Percentiles rank a stretch among this genome's conserved stretches.
Conservation (phyloP, 2,329 filamentous ascomycete species). For the Tricladium varicosporioides region DNA sequence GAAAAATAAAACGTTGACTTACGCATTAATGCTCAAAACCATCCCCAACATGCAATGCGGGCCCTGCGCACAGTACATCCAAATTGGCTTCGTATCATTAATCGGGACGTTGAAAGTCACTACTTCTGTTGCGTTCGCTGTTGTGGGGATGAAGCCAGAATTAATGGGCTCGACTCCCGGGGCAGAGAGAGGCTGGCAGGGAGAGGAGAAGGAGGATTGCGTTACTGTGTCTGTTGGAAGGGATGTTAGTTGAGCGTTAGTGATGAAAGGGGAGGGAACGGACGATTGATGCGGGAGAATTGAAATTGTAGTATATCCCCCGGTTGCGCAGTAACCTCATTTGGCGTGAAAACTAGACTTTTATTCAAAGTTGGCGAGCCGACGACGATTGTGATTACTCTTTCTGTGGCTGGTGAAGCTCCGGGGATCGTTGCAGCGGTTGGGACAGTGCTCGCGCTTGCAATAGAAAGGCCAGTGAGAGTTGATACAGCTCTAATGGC, state of each 20-base stretch:
- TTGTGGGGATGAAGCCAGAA: conserved; percentile 34
- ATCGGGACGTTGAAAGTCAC: conserved; percentile 24
- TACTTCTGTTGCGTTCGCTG: conserved; percentile 2
- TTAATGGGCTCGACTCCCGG: conserved; percentile 6
- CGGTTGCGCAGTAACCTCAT: conserved; percentile 44
- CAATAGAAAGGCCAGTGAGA: not conserved
- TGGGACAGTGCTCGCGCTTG: not conserved
- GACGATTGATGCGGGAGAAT: conserved; percentile 48
- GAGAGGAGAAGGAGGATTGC: conserved; percentile 31
- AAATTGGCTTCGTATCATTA: conserved; percentile 38
- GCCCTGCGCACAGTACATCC: conserved; percentile 40
- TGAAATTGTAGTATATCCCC: conserved; percentile 54
- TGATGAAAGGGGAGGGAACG: not conserved
- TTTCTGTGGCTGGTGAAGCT: not conserved
- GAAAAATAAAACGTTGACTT: not conserved
- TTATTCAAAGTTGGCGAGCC: conserved; percentile 44
- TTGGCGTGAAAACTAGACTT: conserved; percentile 56
- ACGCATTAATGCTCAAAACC: conserved; percentile 39
- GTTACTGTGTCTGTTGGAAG: conserved; percentile 39
- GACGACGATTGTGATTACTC: conserved; percentile 12
- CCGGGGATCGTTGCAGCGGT: not conserved
- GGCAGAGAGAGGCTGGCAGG: conserved; percentile 26
- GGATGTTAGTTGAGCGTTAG: too few species aligned
- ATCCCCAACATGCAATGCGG: conserved; percentile 41
- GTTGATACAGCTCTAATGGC: not conserved